These are phyloP conservation scores for Arabidopsis thaliana DNA, from an alignment of 345 rosid species.

Conservation along the genomic window TAIR10.1 NC_003070.9:27695501-27696000, in stretches of 20 bases:
- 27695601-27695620: background rate
- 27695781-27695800: conserved; percentile 74
- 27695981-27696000: conserved; percentile 59
- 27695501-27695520: conserved; percentile 93
- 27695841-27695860: conserved; percentile 63
- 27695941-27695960: conserved; percentile 78
- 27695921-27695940: conserved; percentile 75
- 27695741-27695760: conserved; percentile 73
- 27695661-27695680: conserved; percentile 93
- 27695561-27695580: conserved; percentile 1
- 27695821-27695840: conserved; percentile 50
- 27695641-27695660: conserved; percentile 95
- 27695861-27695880: conserved; percentile 73
- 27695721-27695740: conserved; percentile 76
- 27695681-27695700: conserved; percentile 90
- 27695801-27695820: conserved; percentile 55
- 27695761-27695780: conserved; percentile 91
- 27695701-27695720: conserved; percentile 78
- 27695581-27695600: background rate
- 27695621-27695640: conserved; percentile 95
- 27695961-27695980: conserved; percentile 89
- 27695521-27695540: conserved; percentile 81
- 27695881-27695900: conserved; percentile 75
- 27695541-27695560: conserved; percentile 49
- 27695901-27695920: conserved; percentile 88